Evolutionary conservation across 805 yeast species (phyloP), one percentile per base, ranked within the genome.

Genomic region (Sugiyamaella smithiae): DNA sequence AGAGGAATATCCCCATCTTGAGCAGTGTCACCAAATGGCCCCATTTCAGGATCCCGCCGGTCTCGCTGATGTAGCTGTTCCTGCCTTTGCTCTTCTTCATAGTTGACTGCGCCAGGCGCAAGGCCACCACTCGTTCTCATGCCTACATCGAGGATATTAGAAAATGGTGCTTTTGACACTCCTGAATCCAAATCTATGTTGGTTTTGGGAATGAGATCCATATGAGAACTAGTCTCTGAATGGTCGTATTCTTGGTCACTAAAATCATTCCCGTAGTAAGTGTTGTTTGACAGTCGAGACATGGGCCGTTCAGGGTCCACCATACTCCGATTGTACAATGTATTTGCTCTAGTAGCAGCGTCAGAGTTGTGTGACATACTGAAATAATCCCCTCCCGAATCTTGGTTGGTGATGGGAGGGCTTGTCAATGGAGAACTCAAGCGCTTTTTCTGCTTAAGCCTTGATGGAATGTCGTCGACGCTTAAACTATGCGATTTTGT

Each of bases 81-180:
- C 22, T 17, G 41, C 12, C 28, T 26, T n/a, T n/a, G 32, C 26
- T 48, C 45, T 14, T 38, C 45, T 17, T 40, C 59, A 4, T 31
- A 47, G 12, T 36, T 42, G 2, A 45, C 48, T 1, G 64, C 66
- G 1, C 69, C 68, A 0, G 69, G 68, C 0, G 68, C 68, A 23
- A 65, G 42, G 0, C 70, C 69, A 7, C 66, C 67, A 26, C 62
- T 56, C 4, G 58, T 52, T 19, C 52, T 40, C 3, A 57, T 31
- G 14, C 67, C 67, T 8, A 63, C 51, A 41, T 64, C 67, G 46
- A 63, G 45, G 22, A 63, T 28, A 23, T 50, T 40, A 3, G 37
- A 32, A 7, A 19, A 12, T 4, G 33, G 7, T 16, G 33, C 33
- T 43, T 46, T 22, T 11, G 14, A 26, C 12, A 25, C 11, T n/a